Evolutionary conservation across 208 protist species (phyloP).

Genomic region (Wallacemonas collosoma): DNA sequence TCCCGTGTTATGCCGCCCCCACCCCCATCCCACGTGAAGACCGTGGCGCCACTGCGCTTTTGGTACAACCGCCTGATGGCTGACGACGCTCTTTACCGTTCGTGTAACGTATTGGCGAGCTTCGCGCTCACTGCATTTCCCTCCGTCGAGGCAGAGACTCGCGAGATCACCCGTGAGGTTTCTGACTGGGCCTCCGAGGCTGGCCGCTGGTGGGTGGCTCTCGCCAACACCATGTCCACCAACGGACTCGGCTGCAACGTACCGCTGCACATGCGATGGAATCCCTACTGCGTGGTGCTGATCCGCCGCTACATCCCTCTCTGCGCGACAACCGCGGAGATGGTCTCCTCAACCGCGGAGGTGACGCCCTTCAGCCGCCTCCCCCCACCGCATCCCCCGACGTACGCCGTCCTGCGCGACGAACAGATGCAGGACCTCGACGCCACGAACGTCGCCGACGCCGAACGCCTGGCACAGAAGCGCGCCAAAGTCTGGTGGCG

Average conservation of each 20-base stretch:
- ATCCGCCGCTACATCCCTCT: conserved; percentile 1
- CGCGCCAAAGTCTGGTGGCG: conserved; percentile 23
- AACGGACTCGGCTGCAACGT: conserved; percentile 17
- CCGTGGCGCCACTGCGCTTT: conserved; percentile 9
- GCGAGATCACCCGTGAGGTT: neutral
- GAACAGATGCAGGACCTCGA: neutral
- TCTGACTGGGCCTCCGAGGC: neutral
- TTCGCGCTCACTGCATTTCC: conserved; percentile 3
- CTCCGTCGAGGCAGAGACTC: neutral
- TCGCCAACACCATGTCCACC: neutral
- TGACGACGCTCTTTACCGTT: conserved; percentile 1
- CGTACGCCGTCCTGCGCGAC: conserved; percentile 7
- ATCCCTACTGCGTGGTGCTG: conserved; percentile 23
- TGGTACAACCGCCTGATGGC: conserved; percentile 19
- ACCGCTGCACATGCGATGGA: conserved; percentile 16
- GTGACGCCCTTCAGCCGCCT: neutral
- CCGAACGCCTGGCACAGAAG: conserved; percentile 7
- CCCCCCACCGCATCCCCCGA: conserved; percentile 20
- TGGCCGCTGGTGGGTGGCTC: neutral
- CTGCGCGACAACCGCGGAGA: neutral
- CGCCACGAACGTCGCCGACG: neutral
- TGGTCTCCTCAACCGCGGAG: neutral
- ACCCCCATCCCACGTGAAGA: conserved; percentile 7
- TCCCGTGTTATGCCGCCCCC: conserved; percentile 21
- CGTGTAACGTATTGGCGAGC: conserved; percentile 6